Evolutionary conservation across 305 asterid genomes (phyloP), one percentile per base, ranked within the genome.

Genomic region (Fraxinus xanthoxyloides): DNA sequence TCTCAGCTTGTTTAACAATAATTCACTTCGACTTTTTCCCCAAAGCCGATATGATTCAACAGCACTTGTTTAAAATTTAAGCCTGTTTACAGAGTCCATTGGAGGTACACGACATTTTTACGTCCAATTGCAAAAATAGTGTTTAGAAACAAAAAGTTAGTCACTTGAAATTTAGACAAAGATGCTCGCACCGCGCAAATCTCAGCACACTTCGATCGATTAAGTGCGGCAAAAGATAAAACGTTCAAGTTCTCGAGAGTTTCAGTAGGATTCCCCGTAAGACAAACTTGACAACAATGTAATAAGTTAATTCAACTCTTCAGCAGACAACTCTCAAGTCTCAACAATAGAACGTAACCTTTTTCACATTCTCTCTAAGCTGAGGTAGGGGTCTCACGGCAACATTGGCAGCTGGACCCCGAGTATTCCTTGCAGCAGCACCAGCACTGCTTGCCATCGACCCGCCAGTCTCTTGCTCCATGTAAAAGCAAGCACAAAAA

Each of bases 301-400:
- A 48, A 48, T 3, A 17, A 56, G 10, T 19, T 56, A 5, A 56
- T 56, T 17, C 1, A 56, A 61, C 31, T 21, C 31, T 61, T 61
- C 9, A 23, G 32, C 43, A 23, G 70, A 61, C 4, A 21, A 61
- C 81, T 85, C 9, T 77, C 43, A 1, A 36, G 43, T 36, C 43
- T 36, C 88, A 94, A 77, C 99, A 95, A 78, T 94, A 95, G 67
- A 95, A 94, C 98, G 94, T 94, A 0, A 92, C 98, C 85, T 91
- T 91, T 84, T 94, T 95, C 38, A 95, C 99, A 15, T 90, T 95
- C 40, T 94, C 98, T 85, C 92, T 88, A 4, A 94, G 93, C 80
- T 94, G 94, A 26, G 98, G 99, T 30, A 95, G 93, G 1, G 99
- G 98, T 83, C 92, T 89, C 75, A 95, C 97, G 67, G 92, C 94